A percentile compares a stretch with the other conserved stretches of the same genome.
Conservation (phyloP, 1,284 basidiomycete genomes). For the Ustilago cynodontis region DNA sequence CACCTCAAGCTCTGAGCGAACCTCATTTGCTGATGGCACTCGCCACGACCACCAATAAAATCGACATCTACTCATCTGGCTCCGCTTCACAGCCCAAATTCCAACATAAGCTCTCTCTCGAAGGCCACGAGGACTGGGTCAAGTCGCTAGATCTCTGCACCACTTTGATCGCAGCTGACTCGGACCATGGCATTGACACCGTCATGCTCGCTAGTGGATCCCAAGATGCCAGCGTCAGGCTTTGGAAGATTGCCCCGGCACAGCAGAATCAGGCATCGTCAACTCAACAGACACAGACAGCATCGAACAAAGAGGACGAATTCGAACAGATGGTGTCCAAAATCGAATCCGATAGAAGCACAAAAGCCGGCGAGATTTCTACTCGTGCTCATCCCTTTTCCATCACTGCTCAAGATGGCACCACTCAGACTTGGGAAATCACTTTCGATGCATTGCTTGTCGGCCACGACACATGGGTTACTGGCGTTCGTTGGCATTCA, state of each 20-base stretch:
- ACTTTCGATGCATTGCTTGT: constrained; percentile 66
- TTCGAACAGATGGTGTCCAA: constrained; percentile 63
- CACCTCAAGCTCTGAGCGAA: neutral
- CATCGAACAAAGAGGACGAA: constrained; percentile 43
- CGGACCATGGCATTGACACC: constrained; percentile 9
- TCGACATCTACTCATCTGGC: constrained; percentile 50
- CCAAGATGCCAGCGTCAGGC: constrained; percentile 64
- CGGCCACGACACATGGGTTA: constrained; percentile 68
- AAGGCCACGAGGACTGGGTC: constrained; percentile 69
- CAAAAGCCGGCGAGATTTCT: constrained; percentile 48
- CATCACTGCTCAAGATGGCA: constrained; percentile 8
- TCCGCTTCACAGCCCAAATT: constrained; percentile 29
- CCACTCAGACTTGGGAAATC: constrained; percentile 48
- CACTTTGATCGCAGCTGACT: constrained; percentile 17
- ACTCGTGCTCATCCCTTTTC: constrained; percentile 48
- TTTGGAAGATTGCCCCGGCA: constrained; percentile 59
- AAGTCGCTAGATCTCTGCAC: constrained; percentile 63
- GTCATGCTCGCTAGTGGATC: constrained; percentile 62
- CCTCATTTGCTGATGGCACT: constrained; percentile 54
- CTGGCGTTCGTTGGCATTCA: constrained; percentile 63
- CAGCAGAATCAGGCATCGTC: neutral
- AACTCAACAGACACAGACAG: constrained; percentile 1
- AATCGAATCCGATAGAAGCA: constrained; percentile 55
- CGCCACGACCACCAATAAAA: constrained; percentile 59
- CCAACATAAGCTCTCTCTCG: constrained; percentile 46